Conservation (phyloP, 257 asterid species). For the Linaria vulgaris region DNA sequence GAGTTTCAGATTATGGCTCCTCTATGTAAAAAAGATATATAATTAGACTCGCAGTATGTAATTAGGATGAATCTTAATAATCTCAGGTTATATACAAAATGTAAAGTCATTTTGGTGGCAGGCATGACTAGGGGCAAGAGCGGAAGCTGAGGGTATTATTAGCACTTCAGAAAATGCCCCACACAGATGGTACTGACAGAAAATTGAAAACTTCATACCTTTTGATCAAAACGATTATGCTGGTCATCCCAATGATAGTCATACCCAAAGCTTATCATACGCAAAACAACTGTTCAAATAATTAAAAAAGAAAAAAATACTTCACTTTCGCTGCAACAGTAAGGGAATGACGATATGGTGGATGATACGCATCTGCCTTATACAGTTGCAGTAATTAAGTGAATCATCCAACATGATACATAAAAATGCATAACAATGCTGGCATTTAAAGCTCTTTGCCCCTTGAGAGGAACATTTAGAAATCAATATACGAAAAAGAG, state of each 20-base stretch:
- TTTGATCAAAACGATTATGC: conserved; percentile 53
- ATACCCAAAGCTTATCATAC: conserved; percentile 96
- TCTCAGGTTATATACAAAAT: conserved; percentile 1
- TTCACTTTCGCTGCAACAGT: conserved; percentile 11
- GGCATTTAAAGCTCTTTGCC: too few relatives aligned
- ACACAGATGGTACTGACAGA: conserved; percentile 19
- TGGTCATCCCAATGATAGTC: conserved; percentile 88
- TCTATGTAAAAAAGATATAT: conserved; percentile 6
- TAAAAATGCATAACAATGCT: too few relatives aligned
- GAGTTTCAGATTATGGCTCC: conserved; percentile 2
- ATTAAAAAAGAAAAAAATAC: conserved; percentile 12
- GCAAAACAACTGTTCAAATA: conserved; percentile 71
- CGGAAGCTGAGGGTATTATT: background rate
- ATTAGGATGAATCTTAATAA: background rate
- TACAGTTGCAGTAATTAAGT: conserved; percentile 20
- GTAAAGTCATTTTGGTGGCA: conserved; percentile 15
- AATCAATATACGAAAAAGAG: too few relatives aligned
- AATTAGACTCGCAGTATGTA: conserved; percentile 15
- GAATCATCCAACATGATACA: background rate
- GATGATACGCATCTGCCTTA: conserved; percentile 15
- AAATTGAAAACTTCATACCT: conserved; percentile 44
- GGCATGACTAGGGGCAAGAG: background rate
- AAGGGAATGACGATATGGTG: conserved; percentile 3
- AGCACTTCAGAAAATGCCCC: background rate
- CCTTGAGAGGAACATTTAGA: too few relatives aligned